These are phyloP conservation scores for Aspergillus heteromorphus DNA, from an alignment of 495 filamentous ascomycete species.

Conservation along the genomic window DNA sequence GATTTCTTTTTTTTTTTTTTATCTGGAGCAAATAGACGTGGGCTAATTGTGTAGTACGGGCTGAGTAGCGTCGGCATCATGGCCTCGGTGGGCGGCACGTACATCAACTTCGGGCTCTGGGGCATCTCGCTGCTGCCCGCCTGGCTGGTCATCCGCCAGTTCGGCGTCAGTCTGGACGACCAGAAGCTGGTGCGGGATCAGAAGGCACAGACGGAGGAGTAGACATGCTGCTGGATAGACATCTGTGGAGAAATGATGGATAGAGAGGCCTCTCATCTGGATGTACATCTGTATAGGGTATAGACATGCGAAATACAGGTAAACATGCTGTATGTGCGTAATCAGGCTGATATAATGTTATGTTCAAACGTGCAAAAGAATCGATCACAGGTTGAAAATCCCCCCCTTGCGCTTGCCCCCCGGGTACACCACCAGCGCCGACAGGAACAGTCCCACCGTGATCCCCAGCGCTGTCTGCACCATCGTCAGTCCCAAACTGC, in stretches of 20 bases:
- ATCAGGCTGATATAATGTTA: neutral
- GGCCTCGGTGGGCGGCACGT: conserved; percentile 53
- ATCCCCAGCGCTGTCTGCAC: conserved; percentile 94
- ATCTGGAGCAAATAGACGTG: too few relatives aligned
- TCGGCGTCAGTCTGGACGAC: conserved; percentile 39
- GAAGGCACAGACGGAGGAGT: too few relatives aligned
- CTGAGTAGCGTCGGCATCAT: conserved; percentile 51
- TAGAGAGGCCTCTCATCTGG: too few relatives aligned
- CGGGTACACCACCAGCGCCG: conserved; percentile 81
- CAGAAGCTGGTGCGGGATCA: conserved; percentile 31
- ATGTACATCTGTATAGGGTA: too few relatives aligned
- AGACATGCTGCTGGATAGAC: too few relatives aligned
- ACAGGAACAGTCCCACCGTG: conserved; percentile 82
- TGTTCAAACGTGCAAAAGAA: neutral
- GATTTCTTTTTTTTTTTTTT: neutral
- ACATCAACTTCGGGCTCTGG: conserved; percentile 61
- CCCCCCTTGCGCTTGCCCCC: conserved; percentile 82
- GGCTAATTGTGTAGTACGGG: conserved; percentile 41
- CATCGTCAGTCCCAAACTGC: conserved; percentile 77
- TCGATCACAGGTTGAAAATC: too few relatives aligned
- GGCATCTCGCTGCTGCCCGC: conserved; percentile 49
- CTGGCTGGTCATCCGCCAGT: conserved; percentile 52
- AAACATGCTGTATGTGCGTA: too few relatives aligned
- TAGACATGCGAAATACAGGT: too few relatives aligned
- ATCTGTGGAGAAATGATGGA: neutral